A percentile compares a stretch with the other conserved stretches of the same genome.
Evolutionary conservation across 2,329 filamentous ascomycete genomes (phyloP).

Genomic region (Colletotrichum nymphaeae): DNA sequence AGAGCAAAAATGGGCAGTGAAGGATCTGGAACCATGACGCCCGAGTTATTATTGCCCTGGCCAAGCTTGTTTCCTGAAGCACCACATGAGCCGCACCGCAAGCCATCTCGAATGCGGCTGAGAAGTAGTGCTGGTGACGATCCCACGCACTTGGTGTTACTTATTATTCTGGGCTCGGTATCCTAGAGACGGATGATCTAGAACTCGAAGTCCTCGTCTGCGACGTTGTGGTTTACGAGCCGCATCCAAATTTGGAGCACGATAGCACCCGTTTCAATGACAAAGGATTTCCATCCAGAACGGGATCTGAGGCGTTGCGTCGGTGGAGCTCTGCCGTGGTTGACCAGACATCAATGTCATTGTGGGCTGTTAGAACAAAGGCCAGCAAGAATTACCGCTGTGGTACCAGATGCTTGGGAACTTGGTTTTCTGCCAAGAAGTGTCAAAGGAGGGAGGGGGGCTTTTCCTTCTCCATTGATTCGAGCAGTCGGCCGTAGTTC

Average conservation of each 20-base stretch:
- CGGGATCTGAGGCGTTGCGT: not conserved
- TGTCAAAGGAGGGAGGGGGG: not conserved
- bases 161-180: not conserved
- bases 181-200: not conserved
- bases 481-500: not conserved
- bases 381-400: not conserved
- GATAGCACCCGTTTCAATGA: not conserved
- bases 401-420: slow-evolving; percentile 3
- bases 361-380: slow-evolving; percentile 4
- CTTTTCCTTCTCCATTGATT: not conserved
- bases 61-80: too few species aligned
- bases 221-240: not conserved
- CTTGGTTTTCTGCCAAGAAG: not conserved
- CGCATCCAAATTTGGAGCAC: not conserved
- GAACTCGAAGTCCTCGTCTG: not conserved
- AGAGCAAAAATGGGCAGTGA: too few species aligned
- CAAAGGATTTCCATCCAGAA: not conserved
- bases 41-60: too few species aligned
- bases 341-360: not conserved
- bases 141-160: not conserved
- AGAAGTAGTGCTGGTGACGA: not conserved
- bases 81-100: too few species aligned
- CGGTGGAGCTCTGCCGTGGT: not conserved
- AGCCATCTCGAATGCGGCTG: too few species aligned
- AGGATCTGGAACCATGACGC: too few species aligned